Evolutionary conservation across 2,329 filamentous ascomycete genomes (phyloP).

Genomic region (Niveomyces coronatus): DNA sequence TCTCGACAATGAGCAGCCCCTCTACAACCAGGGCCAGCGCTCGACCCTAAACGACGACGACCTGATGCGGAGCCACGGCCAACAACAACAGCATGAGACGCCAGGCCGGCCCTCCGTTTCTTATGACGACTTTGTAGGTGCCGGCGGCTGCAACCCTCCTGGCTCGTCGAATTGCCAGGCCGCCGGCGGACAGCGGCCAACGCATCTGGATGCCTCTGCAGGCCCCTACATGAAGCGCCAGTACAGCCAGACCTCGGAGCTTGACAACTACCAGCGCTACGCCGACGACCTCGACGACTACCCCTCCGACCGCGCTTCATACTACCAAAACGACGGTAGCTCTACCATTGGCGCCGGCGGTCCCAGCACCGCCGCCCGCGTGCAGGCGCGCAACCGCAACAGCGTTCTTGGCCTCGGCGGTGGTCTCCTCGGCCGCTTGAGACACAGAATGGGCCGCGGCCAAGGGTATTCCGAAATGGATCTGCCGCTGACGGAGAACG

Average conservation of each 20-base stretch:
- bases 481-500: slow-evolving; percentile 75
- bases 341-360: slow-evolving; percentile 30
- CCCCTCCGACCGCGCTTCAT: slow-evolving; percentile 65
- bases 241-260: slow-evolving; percentile 66
- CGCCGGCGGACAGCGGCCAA: not conserved
- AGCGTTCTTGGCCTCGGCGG: slow-evolving; percentile 82
- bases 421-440: slow-evolving; percentile 75
- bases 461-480: slow-evolving; percentile 96
- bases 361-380: slow-evolving; percentile 38
- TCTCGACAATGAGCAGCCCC: slow-evolving; percentile 58
- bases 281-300: slow-evolving; percentile 80
- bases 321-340: slow-evolving; percentile 57
- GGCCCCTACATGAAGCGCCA: slow-evolving; percentile 40
- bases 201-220: slow-evolving; percentile 8
- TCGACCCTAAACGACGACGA: slow-evolving; percentile 76
- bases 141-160: slow-evolving; percentile 25
- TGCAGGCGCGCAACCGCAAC: slow-evolving; percentile 66
- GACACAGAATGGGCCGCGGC: slow-evolving; percentile 83
- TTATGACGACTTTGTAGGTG: slow-evolving; percentile 90
- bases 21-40: slow-evolving; percentile 66
- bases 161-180: slow-evolving; percentile 9
- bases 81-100: slow-evolving; percentile 55
- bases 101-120: slow-evolving; percentile 72
- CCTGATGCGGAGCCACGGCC: slow-evolving; percentile 63
- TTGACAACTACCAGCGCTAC: slow-evolving; percentile 86